phyloP scores from a whole-genome alignment of 495 filamentous ascomycete genomes.

The Penicillium verhagenii region DNA sequence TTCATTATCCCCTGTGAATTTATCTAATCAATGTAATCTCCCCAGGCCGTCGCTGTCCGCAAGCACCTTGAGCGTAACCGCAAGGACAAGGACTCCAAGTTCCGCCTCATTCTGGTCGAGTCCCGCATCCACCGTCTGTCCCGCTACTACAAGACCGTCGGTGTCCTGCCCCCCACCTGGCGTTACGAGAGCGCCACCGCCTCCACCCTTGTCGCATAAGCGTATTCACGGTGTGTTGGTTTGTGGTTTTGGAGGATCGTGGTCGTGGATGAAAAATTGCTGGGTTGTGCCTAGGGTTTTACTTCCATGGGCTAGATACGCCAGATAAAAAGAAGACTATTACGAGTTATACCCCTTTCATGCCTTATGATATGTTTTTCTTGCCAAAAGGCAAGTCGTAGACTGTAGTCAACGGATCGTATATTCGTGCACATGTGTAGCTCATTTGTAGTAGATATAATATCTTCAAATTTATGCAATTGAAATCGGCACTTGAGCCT shows the following conservation, averaged over 20 bases:
- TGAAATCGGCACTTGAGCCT: too few relatives aligned
- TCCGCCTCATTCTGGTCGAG: slow-evolving; percentile 99
- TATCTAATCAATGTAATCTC: not conserved
- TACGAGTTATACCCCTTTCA: slow-evolving; percentile 31
- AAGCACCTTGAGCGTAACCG: slow-evolving; percentile 99
- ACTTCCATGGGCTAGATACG: slow-evolving; percentile 28
- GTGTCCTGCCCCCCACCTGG: slow-evolving; percentile 97
- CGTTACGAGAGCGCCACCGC: slow-evolving; percentile 79
- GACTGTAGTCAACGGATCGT: not conserved
- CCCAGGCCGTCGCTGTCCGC: slow-evolving; percentile 96
- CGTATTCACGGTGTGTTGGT: slow-evolving; percentile 26
- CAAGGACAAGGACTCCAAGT: slow-evolving; percentile 99
- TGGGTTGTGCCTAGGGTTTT: slow-evolving; percentile 9
- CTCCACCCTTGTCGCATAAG: slow-evolving; percentile 55
- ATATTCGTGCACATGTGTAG: not conserved
- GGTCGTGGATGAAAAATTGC: slow-evolving; percentile 10
- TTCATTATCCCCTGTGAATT: not conserved
- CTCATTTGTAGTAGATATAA: not conserved
- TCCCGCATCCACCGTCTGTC: slow-evolving; percentile 98
- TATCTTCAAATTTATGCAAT: not conserved
- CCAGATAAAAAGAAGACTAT: slow-evolving; percentile 31
- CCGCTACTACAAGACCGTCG: slow-evolving; percentile 98
- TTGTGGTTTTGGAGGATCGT: slow-evolving; percentile 22
- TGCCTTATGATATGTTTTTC: slow-evolving; percentile 3
- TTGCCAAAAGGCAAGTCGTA: not conserved